phyloP scores from a whole-genome alignment of 371 early-diverging fungal genomes.

The Apophysomyces variabilis region DNA sequence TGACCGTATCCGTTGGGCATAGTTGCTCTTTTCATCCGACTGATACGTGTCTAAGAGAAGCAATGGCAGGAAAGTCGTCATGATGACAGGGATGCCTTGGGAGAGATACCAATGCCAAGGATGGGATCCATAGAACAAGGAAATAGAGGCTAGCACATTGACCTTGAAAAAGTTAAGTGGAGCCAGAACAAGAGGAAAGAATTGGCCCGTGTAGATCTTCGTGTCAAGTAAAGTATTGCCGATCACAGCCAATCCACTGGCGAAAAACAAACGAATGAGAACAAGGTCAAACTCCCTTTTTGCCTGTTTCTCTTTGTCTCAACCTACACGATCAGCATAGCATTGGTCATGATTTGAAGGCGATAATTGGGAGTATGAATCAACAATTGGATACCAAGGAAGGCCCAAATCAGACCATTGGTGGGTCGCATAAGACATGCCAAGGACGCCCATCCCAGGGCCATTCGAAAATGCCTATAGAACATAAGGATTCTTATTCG shows the following conservation, averaged over 20 bases:
- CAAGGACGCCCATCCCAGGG: slow-evolving; percentile 71
- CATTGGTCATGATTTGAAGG: slow-evolving; percentile 30
- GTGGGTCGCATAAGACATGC: slow-evolving; percentile 89
- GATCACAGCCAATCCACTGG: slow-evolving; percentile 43
- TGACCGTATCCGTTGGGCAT: background rate
- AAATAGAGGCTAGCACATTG: slow-evolving; percentile 79
- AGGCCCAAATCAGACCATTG: slow-evolving; percentile 82
- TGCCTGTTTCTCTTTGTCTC: background rate
- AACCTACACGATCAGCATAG: slow-evolving; percentile 39
- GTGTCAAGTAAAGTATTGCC: slow-evolving; percentile 66
- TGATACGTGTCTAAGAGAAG: slow-evolving; percentile 26
- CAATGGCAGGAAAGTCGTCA: slow-evolving; percentile 76
- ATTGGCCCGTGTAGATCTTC: slow-evolving; percentile 27
- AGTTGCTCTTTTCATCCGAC: slow-evolving; percentile 15
- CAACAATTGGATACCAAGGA: slow-evolving; percentile 64
- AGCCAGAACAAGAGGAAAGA: slow-evolving; percentile 56
- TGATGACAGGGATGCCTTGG: slow-evolving; percentile 80
- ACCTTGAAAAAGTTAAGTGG: slow-evolving; percentile 77
- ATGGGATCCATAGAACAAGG: slow-evolving; percentile 87
- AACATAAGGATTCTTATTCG: background rate
- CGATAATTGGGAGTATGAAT: slow-evolving; percentile 18
- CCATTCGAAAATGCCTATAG: slow-evolving; percentile 41
- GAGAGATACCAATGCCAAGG: slow-evolving; percentile 91
- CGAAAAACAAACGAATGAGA: background rate
- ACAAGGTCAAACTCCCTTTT: too few species aligned